phyloP scores from a whole-genome alignment of 2,329 filamentous ascomycete species.

The Xylariaceae sp. region DNA sequence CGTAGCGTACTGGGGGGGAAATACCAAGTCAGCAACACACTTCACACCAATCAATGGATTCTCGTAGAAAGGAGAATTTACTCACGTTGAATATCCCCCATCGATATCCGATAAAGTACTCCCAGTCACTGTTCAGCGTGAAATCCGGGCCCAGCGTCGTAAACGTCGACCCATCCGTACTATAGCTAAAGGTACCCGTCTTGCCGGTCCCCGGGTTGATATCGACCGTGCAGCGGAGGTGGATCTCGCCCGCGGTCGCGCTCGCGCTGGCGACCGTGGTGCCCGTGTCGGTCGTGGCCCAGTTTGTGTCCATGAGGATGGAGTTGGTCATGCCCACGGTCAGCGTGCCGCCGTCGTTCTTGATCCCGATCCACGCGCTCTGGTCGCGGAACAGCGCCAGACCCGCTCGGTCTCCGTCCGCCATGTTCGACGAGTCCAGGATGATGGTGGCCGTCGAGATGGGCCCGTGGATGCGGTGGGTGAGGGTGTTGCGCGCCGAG shows the following conservation, averaged over 20 bases:
- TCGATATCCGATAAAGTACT: conserved; percentile 45
- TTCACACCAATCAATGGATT: not conserved
- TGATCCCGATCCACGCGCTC: conserved; percentile 48
- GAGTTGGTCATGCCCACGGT: conserved; percentile 32
- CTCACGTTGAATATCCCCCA: conserved; percentile 43
- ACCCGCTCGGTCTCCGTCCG: conserved; percentile 47
- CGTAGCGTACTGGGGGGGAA: conserved; percentile 33
- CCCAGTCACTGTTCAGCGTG: conserved; percentile 37
- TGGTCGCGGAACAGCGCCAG: conserved; percentile 50
- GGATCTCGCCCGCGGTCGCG: conserved; percentile 29
- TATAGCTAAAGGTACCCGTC: conserved; percentile 37
- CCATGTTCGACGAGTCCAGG: conserved; percentile 44
- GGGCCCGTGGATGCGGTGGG: conserved; percentile 41
- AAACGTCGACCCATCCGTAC: conserved; percentile 37
- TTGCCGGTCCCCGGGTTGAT: conserved; percentile 26
- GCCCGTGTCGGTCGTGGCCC: conserved; percentile 25
- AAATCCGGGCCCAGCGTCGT: conserved; percentile 28
- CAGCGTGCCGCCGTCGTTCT: conserved; percentile 29
- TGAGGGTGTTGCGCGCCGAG: conserved; percentile 41
- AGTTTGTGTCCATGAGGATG: conserved; percentile 32
- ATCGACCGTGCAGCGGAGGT: conserved; percentile 33
- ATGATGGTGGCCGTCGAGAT: conserved; percentile 45
- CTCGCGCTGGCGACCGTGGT: conserved; percentile 25
- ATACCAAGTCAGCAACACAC: not conserved
- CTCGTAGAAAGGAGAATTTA: not conserved